Conservation (phyloP, 2,329 filamentous ascomycete genomes). For the Cladophialophora chaetospira region DNA sequence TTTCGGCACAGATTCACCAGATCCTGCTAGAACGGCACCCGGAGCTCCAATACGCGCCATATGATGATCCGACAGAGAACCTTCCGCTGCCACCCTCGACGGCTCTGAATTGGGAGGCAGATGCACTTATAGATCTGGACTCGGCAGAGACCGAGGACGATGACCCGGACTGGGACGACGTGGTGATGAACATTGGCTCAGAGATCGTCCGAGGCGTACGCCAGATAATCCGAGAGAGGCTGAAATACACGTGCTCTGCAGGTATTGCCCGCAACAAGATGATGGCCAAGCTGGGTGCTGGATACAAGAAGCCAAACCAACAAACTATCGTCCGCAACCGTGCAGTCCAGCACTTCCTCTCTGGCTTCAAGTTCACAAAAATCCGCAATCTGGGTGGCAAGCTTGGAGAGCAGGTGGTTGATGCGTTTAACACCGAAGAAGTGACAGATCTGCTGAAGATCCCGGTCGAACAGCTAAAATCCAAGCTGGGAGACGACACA, state of each 20-base stretch:
- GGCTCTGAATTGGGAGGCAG: conserved; percentile 78
- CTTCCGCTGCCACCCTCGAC: conserved; percentile 73
- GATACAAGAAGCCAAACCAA: conserved; percentile 87
- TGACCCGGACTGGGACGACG: conserved; percentile 95
- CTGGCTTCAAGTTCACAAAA: conserved; percentile 88
- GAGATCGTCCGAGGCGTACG: conserved; percentile 83
- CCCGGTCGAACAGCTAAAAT: conserved; percentile 73
- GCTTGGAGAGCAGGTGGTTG: conserved; percentile 80
- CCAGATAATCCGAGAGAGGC: conserved; percentile 63
- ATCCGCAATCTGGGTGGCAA: conserved; percentile 95
- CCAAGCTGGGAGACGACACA: conserved; percentile 78
- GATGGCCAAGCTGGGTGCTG: conserved; percentile 89
- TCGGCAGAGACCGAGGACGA: conserved; percentile 70
- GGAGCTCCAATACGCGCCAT: conserved; percentile 68
- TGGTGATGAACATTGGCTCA: conserved; percentile 80
- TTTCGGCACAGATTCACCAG: conserved; percentile 80
- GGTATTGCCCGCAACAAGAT: conserved; percentile 92
- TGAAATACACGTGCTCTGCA: conserved; percentile 89
- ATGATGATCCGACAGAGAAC: conserved; percentile 69
- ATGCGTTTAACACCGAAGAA: conserved; percentile 77
- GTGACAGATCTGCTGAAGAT: conserved; percentile 74
- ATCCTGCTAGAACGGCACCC: conserved; percentile 75
- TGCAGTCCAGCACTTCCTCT: conserved; percentile 76
- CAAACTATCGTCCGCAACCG: conserved; percentile 92
- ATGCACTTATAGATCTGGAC: conserved; percentile 79